Percentiles rank a stretch among this genome's conserved stretches.
Evolutionary conservation across 768 basidiomycete genomes (phyloP).

Genomic region (Mycena alexandri): DNA sequence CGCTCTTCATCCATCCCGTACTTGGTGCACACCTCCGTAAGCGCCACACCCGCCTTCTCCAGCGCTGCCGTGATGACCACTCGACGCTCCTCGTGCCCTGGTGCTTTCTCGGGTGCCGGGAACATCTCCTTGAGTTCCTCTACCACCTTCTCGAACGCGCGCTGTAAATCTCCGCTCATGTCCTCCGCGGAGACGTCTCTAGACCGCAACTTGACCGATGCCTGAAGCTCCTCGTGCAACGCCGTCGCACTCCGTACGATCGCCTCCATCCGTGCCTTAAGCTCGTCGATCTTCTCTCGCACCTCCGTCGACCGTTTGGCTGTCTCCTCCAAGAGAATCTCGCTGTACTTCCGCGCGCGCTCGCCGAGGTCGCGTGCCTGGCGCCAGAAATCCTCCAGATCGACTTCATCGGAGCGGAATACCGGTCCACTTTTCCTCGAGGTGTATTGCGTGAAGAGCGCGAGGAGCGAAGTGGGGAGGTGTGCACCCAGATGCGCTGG

Average conservation of each 20-base stretch:
- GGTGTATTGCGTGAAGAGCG: not conserved
- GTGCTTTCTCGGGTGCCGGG: constrained; percentile 46
- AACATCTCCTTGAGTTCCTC: constrained; percentile 44
- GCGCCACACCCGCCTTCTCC: constrained; percentile 40
- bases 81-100: constrained; percentile 44
- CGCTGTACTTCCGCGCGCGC: constrained; percentile 32
- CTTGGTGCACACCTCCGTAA: constrained; percentile 42
- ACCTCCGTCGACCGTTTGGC: constrained; percentile 30
- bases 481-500: not conserved
- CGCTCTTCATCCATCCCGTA: constrained; percentile 43
- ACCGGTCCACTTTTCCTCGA: not conserved
- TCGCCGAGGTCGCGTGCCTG: constrained; percentile 28
- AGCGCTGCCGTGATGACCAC: constrained; percentile 40
- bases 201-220: not conserved
- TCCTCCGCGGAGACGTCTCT: constrained; percentile 19
- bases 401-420: constrained; percentile 5
- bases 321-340: constrained; percentile 37
- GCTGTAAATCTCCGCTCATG: constrained; percentile 39
- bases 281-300: constrained; percentile 38
- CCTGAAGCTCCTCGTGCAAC: constrained; percentile 30
- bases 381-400: constrained; percentile 29
- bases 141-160: constrained; percentile 40
- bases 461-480: not conserved
- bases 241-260: constrained; percentile 37
- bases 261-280: constrained; percentile 39